Conservation (phyloP, 176 grass and related monocot genomes). For the sorghum (Sorghum bicolor) region Sorghum_bicolor_NCBIv3 NC_012879.2:2127501-2128000, state of each 20-base stretch:
- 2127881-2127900: not conserved
- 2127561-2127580: slow-evolving; percentile 68
- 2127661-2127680: not conserved
- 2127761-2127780: not conserved
- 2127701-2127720: not conserved
- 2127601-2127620: slow-evolving; percentile 73
- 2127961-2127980: not conserved
- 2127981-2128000: not conserved
- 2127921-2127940: not conserved
- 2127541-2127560: slow-evolving; percentile 53
- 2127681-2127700: not conserved
- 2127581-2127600: slow-evolving; percentile 75
- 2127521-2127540: slow-evolving; percentile 56
- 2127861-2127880: not conserved
- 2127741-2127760: not conserved
- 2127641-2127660: not conserved
- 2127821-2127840: not conserved
- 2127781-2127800: not conserved
- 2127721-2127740: not conserved
- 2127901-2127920: not conserved
- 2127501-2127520: slow-evolving; percentile 93
- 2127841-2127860: not conserved
- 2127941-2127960: not conserved
- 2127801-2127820: not conserved
- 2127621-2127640: slow-evolving; percentile 50